Conservation (phyloP, 495 filamentous ascomycete genomes). For the Hyaloscypha finlandica region DNA sequence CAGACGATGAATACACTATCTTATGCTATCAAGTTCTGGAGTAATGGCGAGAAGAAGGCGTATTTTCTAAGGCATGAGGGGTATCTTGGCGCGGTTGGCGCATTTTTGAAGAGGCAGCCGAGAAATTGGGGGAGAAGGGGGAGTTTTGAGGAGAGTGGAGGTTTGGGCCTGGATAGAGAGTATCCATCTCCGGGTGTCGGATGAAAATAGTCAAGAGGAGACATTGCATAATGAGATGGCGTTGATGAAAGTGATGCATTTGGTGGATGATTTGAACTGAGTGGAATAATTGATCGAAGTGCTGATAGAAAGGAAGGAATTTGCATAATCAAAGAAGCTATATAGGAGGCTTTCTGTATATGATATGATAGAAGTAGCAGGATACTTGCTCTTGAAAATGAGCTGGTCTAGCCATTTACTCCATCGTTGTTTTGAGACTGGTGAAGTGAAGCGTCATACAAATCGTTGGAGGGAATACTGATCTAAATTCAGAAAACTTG, state of each 20-base stretch:
- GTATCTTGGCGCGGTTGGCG: slow-evolving; percentile 94
- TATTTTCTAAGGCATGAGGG: slow-evolving; percentile 97
- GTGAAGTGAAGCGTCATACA: no score
- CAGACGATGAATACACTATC: slow-evolving; percentile 97
- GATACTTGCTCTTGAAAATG: no score
- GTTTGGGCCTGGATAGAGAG: slow-evolving; percentile 17
- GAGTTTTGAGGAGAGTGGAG: slow-evolving; percentile 53
- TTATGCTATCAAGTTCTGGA: slow-evolving; percentile 98
- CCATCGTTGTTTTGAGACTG: no score
- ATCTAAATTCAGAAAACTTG: no score
- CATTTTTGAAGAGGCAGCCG: slow-evolving; percentile 89
- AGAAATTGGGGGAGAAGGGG: slow-evolving; percentile 87
- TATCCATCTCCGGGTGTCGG: neutral
- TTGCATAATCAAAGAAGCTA: no score
- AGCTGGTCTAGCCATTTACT: no score
- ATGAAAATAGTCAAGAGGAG: neutral
- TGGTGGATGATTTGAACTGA: no score
- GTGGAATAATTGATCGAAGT: no score
- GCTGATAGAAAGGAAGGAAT: no score
- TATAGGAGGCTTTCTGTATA: no score
- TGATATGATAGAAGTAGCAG: no score
- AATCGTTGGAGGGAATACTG: no score
- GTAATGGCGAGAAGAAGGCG: slow-evolving; percentile 87
- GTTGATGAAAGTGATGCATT: neutral
- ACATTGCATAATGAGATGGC: neutral